Base-by-base conservation (phyloP, 495 filamentous ascomycete genomes). In the Haplographium delicatum region DNA sequence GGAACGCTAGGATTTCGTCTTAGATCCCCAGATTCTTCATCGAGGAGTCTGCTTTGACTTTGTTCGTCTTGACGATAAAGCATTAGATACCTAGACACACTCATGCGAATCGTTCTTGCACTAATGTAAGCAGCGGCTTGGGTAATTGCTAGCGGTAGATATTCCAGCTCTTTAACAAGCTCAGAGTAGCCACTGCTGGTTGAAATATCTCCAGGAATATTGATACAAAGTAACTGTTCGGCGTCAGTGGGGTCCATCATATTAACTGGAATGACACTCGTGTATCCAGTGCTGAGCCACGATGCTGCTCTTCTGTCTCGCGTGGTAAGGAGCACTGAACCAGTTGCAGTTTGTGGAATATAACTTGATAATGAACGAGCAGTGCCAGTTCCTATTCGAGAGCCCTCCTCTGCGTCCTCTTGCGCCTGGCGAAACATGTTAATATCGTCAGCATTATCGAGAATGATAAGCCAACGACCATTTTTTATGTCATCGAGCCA, bases 391-490 rank as follows among this genome's bases (percentile, higher is more conserved):
- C 15, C 31, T 35, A 5, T 8, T 35, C 11, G 3, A n/a, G n/a
- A n/a, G n/a, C n/a, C n/a, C n/a, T n/a, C n/a, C n/a, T n/a, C n/a
- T n/a, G n/a, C n/a, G n/a, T n/a, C n/a, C n/a, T n/a, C n/a, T n/a
- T n/a, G n/a, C n/a, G n/a, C n/a, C n/a, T n/a, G n/a, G n/a, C n/a
- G n/a, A n/a, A n/a, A n/a, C n/a, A n/a, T n/a, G n/a, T n/a, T n/a
- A n/a, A n/a, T n/a, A 57, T 78, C 68, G 55, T 80, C 73, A 6
- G 68, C 74, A 51, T 75, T 78, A 51, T 81, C 75, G 23, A 80
- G 57, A 7, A 79, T 60, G 47, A 79, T 56, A 11, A 75, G 42
- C 75, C 75, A 81, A 4, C 39, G 44, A 15, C 63, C 61, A 24
- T 61, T 58, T 0, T 63, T 44, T 13, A 60, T 50, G 43, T 67